These are phyloP conservation scores for Diospyros kaki DNA, from an alignment of 148 eudicot species.

Conservation along the genomic window DNA sequence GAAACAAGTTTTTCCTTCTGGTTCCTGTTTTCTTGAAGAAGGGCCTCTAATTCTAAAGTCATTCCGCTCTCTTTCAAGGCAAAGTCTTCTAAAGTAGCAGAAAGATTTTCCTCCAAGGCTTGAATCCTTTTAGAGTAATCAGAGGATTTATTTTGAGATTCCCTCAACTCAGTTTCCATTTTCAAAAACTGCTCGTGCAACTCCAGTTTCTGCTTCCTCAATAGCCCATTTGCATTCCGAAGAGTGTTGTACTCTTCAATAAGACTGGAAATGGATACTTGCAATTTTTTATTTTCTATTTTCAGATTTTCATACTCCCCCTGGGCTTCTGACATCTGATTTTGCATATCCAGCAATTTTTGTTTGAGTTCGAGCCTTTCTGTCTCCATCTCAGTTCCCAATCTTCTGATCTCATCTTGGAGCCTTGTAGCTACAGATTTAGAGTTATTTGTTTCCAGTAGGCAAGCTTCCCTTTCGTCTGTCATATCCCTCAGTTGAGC, in stretches of 20 bases:
- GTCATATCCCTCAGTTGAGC: constrained; percentile 47
- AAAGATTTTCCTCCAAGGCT: constrained; percentile 49
- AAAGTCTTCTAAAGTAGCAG: constrained; percentile 49
- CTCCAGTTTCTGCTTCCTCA: constrained; percentile 52
- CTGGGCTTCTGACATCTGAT: constrained; percentile 51
- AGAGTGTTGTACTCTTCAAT: constrained; percentile 45
- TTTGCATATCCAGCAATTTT: constrained; percentile 44
- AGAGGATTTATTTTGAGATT: constrained; percentile 33
- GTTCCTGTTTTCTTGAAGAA: constrained; percentile 43
- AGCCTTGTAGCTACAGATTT: constrained; percentile 39
- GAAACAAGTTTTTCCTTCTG: constrained; percentile 46
- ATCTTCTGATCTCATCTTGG: constrained; percentile 46
- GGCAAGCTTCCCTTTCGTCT: constrained; percentile 50
- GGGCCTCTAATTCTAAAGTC: constrained; percentile 56
- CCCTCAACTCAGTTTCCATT: constrained; percentile 51
- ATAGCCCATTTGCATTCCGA: constrained; percentile 52
- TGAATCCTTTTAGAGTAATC: constrained; percentile 44
- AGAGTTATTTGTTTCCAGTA: constrained; percentile 45
- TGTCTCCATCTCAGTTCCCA: constrained; percentile 45
- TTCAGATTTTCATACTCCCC: constrained; percentile 57
- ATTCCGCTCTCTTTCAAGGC: constrained; percentile 48
- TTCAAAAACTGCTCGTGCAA: constrained; percentile 32
- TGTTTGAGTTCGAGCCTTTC: constrained; percentile 37
- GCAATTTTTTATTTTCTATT: constrained; percentile 51
- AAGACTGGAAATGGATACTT: constrained; percentile 51